Percentiles rank a stretch among this genome's conserved stretches.
phyloP scores from a whole-genome alignment of 108 stramenopile species.

The Pseudonitzschia delicatissima region DNA sequence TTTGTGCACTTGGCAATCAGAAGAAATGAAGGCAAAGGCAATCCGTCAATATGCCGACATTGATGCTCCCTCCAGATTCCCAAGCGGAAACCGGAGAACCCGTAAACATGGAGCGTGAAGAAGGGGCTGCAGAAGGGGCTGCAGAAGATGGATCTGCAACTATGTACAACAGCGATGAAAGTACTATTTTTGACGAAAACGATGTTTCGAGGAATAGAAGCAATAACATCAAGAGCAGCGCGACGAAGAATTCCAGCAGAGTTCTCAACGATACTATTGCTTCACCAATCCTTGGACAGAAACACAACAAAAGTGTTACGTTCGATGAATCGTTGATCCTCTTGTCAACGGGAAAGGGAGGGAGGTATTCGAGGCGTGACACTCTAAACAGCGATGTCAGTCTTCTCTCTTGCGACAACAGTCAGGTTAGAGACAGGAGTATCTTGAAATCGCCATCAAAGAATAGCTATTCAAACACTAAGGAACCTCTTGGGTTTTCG shows the following conservation, averaged over 20 bases:
- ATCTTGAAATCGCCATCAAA: neutral
- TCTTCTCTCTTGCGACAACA: slow-evolving; percentile 6
- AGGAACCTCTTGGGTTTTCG: neutral
- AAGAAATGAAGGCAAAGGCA: neutral
- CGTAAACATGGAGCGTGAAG: neutral
- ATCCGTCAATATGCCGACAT: slow-evolving; percentile 25
- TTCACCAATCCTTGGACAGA: neutral
- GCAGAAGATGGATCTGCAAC: slow-evolving; percentile 21
- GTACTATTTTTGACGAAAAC: neutral
- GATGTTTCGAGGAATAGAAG: neutral
- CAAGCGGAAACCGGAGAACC: neutral
- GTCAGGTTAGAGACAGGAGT: neutral
- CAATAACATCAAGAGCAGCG: neutral
- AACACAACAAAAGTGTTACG: slow-evolving; percentile 14
- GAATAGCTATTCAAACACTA: neutral
- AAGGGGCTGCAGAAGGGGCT: neutral
- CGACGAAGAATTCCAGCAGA: neutral
- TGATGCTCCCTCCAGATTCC: neutral
- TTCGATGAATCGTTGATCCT: slow-evolving; percentile 3
- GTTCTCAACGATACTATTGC: neutral
- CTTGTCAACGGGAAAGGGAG: neutral
- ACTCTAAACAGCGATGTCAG: slow-evolving; percentile 11
- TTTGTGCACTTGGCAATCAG: neutral
- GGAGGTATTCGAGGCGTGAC: neutral
- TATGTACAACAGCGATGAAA: slow-evolving; percentile 13